Evolutionary conservation across 148 eudicot species (phyloP), one percentile per base, ranked within the genome.

Genomic region (Rhododendron simsii): DNA sequence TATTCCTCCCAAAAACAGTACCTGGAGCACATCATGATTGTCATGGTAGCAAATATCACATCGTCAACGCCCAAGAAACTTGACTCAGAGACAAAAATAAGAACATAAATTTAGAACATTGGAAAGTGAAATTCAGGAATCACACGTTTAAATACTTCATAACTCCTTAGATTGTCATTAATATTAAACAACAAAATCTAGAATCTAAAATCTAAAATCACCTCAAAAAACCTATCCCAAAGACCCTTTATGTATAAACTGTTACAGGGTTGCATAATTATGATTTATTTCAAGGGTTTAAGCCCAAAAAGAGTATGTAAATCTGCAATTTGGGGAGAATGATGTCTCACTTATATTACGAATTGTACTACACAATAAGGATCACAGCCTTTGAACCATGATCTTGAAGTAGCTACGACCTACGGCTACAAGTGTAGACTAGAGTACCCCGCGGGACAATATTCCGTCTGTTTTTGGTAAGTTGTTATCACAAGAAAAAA

Each of bases 1-100:
- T 80, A 76, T 88, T 75, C 91, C 91, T 69, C 87, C 90, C 50
- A 81, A 7, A 41, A 90, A 79, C 81, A 88, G 28, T 44, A 80
- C 9, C 91, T 90, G 67, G 18, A 83, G 51, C 4, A 44, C 76
- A 61, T 23, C 13, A 23, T 41, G 3, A 33, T 82, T 55, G 21
- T 16, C n/a, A 81, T 2, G 33, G 67, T 51, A 13, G 15, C 12
- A 81, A 2, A 14, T 15, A 11, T 47, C 5, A 2, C 3, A 48
- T 48, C 2, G 0, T 57, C 71, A 21, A 39, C 7, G 35, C 45
- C 14, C n/a, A 30, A 16, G 65, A 35, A 53, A 67, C 33, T 67
- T 67, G 74, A 26, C 15, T 23, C 30, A 5, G 35, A 26, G 74
- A 26, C 5, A 67, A 26, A 20, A 67, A n/a, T 26, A 67, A 26